These are phyloP conservation scores for Dictyostelium intermedium DNA, from an alignment of 78 protist species.

Conservation along the genomic window DNA sequence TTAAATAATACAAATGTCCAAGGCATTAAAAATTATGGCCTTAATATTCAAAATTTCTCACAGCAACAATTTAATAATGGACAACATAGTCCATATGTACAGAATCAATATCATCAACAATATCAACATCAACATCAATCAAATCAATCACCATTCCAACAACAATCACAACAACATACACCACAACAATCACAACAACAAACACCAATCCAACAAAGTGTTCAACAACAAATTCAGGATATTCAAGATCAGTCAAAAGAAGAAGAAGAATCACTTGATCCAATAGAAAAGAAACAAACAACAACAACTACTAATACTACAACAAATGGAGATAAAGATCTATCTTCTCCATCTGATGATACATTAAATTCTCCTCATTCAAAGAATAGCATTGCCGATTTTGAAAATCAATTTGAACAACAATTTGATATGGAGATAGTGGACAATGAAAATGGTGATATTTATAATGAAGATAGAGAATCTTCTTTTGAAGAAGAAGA, in stretches of 20 bases:
- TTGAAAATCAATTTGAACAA: not conserved
- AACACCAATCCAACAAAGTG: slow-evolving; percentile 13
- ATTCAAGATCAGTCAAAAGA: not conserved
- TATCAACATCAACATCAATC: slow-evolving; percentile 8
- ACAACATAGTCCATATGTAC: not conserved
- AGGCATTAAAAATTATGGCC: not conserved
- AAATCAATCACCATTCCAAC: not conserved
- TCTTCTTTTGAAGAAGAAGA: not conserved
- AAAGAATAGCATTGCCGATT: not conserved
- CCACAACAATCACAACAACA: not conserved
- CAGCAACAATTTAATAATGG: not conserved
- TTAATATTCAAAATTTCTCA: not conserved
- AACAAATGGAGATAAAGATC: not conserved
- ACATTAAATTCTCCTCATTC: slow-evolving; percentile 3
- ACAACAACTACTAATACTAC: not conserved
- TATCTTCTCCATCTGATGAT: not conserved
- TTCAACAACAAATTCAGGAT: not conserved
- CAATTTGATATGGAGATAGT: not conserved
- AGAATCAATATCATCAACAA: not conserved
- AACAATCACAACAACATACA: slow-evolving; percentile 21
- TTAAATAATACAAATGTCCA: slow-evolving; percentile 2
- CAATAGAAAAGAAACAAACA: not conserved
- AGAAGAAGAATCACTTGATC: not conserved
- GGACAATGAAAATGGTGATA: not conserved
- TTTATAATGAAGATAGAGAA: not conserved